phyloP scores from a whole-genome alignment of 257 asterid genomes.

The Knoxia roxburghii region DNA sequence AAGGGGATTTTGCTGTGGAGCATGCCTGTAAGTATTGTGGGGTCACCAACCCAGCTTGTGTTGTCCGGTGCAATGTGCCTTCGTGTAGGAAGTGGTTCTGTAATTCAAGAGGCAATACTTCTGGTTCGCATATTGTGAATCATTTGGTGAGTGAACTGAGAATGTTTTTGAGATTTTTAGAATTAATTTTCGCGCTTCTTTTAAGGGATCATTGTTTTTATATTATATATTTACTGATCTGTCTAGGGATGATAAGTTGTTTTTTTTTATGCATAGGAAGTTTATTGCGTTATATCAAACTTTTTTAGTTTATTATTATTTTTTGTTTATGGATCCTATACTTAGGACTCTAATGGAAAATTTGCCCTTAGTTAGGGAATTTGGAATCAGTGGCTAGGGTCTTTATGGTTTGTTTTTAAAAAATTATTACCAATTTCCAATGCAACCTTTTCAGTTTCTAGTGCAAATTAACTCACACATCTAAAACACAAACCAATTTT shows the following conservation, averaged over 20 bases:
- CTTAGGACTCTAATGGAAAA: background rate
- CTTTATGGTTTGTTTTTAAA: too few relatives aligned
- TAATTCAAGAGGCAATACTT: constrained; percentile 95
- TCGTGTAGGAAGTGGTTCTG: constrained; percentile 98
- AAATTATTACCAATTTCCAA: too few relatives aligned
- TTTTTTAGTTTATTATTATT: background rate
- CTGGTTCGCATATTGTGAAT: constrained; percentile 97
- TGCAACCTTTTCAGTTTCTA: too few relatives aligned
- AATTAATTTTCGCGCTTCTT: background rate
- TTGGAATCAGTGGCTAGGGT: background rate
- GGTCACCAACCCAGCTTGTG: constrained; percentile 91
- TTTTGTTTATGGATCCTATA: background rate
- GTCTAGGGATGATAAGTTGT: background rate
- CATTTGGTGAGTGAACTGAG: constrained; percentile 66
- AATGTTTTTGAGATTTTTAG: background rate
- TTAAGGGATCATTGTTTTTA: background rate
- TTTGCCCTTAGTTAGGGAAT: background rate
- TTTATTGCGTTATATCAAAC: too few relatives aligned
- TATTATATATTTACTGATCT: background rate
- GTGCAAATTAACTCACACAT: too few relatives aligned
- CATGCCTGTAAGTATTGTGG: constrained; percentile 96
- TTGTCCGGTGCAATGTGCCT: constrained; percentile 90
- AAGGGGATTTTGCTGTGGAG: constrained; percentile 78
- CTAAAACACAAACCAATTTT: too few relatives aligned
- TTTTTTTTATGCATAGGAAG: too few relatives aligned